A percentile compares a stretch with the other conserved stretches of the same genome.
Conservation (phyloP, 2,329 filamentous ascomycete species). For the Orbilia ellipsospora region DNA sequence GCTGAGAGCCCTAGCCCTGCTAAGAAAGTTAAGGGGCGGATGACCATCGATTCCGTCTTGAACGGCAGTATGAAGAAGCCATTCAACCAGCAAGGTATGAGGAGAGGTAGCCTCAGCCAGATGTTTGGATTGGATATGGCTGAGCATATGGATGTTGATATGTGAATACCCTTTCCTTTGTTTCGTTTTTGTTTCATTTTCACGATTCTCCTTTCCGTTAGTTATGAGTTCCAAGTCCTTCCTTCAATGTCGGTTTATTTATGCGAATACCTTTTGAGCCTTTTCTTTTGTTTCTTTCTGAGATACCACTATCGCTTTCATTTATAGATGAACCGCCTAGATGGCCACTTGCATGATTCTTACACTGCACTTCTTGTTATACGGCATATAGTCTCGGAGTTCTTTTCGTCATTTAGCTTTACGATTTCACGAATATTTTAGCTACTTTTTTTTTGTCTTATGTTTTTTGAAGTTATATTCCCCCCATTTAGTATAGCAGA, state of each 20-base stretch:
- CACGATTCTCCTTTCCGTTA: background rate
- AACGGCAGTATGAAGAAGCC: constrained; percentile 39
- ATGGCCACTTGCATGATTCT: background rate
- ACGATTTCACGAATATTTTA: background rate
- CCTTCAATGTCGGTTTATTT: background rate
- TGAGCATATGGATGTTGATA: constrained; percentile 51
- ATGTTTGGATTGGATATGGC: constrained; percentile 48
- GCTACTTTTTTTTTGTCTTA: too few relatives aligned
- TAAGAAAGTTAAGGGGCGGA: constrained; percentile 46
- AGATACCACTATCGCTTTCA: constrained; percentile 26
- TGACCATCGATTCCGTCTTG: constrained; percentile 52
- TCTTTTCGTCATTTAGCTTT: background rate
- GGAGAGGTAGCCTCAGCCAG: constrained; percentile 44
- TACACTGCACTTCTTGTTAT: too few relatives aligned
- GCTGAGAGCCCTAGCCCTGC: constrained; percentile 44
- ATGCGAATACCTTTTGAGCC: background rate
- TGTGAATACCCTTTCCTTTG: constrained; percentile 29
- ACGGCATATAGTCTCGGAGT: too few relatives aligned
- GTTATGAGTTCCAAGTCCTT: background rate
- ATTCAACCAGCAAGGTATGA: background rate
- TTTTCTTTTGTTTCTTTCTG: constrained; percentile 11
- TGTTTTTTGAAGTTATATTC: too few relatives aligned
- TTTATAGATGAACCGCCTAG: constrained; percentile 7
- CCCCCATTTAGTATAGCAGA: too few relatives aligned
- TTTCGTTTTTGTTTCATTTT: constrained; percentile 6